Percentiles rank a stretch among this genome's conserved stretches.
Evolutionary conservation across 2,329 filamentous ascomycete genomes (phyloP).

Genomic region (Plectosphaerella plurivora): DNA sequence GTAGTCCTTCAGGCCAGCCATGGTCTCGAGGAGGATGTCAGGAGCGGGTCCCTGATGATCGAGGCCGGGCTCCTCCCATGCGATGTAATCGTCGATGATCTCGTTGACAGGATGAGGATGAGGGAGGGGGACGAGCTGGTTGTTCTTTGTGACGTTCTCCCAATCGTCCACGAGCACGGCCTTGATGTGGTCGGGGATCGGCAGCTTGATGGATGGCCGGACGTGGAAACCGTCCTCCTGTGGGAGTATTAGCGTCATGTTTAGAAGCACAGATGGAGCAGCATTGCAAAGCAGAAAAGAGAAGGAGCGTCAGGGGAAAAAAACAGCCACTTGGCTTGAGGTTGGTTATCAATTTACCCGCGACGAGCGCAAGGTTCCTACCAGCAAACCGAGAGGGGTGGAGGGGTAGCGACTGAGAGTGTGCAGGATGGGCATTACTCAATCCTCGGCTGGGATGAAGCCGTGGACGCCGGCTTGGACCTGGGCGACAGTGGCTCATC

Average conservation of each 20-base stretch:
- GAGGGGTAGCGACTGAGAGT: too few relatives aligned
- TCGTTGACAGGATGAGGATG: slow-evolving; percentile 68
- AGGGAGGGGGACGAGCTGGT: slow-evolving; percentile 82
- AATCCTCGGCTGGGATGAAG: too few relatives aligned
- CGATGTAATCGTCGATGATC: slow-evolving; percentile 78
- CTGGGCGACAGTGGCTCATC: too few relatives aligned
- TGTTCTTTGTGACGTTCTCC: slow-evolving; percentile 97
- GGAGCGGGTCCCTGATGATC: slow-evolving; percentile 63
- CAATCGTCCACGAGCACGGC: slow-evolving; percentile 94
- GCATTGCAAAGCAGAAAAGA: not conserved
- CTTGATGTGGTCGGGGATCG: slow-evolving; percentile 86
- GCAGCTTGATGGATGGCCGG: slow-evolving; percentile 79
- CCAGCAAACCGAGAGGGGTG: too few relatives aligned
- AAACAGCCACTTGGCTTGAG: not conserved
- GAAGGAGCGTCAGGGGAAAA: not conserved
- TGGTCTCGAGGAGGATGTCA: slow-evolving; percentile 86
- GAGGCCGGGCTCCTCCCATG: slow-evolving; percentile 63
- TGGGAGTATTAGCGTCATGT: slow-evolving; percentile 1
- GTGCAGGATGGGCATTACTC: too few relatives aligned
- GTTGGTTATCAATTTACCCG: too few relatives aligned
- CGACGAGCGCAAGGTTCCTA: too few relatives aligned
- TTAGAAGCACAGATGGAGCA: not conserved
- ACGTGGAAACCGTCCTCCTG: slow-evolving; percentile 87
- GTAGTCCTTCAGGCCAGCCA: slow-evolving; percentile 83
- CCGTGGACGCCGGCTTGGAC: too few relatives aligned